These are phyloP conservation scores for Monilinia fructicola DNA, from an alignment of 2,329 filamentous ascomycete species.

Conservation along the genomic window DNA sequence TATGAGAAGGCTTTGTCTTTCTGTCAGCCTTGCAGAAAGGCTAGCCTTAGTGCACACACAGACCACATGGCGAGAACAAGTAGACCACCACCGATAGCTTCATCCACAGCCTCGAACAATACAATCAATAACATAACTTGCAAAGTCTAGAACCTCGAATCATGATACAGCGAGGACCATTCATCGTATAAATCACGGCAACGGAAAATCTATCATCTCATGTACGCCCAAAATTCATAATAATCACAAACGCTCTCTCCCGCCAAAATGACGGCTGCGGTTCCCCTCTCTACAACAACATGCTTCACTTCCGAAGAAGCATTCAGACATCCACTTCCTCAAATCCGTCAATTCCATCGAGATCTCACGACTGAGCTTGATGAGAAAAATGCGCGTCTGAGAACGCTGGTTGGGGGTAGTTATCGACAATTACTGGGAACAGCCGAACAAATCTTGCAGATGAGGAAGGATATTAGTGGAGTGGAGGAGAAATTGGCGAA, in stretches of 20 bases:
- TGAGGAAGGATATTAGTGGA: constrained; percentile 74
- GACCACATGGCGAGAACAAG: constrained; percentile 8
- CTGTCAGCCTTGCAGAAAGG: constrained; percentile 14
- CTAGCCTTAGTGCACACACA: constrained; percentile 15
- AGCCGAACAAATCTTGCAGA: constrained; percentile 88
- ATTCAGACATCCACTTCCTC: constrained; percentile 56
- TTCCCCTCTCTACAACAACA: constrained; percentile 54
- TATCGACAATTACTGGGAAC: constrained; percentile 91
- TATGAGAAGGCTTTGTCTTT: not conserved
- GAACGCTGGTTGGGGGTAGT: constrained; percentile 62
- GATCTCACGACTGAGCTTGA: constrained; percentile 58
- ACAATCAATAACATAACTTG: not conserved
- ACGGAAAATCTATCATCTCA: not conserved
- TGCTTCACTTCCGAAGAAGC: constrained; percentile 43
- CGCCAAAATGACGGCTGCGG: constrained; percentile 33
- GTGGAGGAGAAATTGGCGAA: constrained; percentile 70
- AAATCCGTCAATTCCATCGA: constrained; percentile 63
- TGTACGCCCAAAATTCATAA: not conserved
- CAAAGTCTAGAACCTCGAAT: constrained; percentile 1
- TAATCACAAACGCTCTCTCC: not conserved
- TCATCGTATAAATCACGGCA: not conserved
- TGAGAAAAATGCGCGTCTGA: constrained; percentile 61
- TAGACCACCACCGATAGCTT: constrained; percentile 8
- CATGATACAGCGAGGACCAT: not conserved
- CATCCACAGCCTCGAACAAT: constrained; percentile 6